Conservation (phyloP, 2,329 filamentous ascomycete genomes). For the Fusarium subglutinans region DNA sequence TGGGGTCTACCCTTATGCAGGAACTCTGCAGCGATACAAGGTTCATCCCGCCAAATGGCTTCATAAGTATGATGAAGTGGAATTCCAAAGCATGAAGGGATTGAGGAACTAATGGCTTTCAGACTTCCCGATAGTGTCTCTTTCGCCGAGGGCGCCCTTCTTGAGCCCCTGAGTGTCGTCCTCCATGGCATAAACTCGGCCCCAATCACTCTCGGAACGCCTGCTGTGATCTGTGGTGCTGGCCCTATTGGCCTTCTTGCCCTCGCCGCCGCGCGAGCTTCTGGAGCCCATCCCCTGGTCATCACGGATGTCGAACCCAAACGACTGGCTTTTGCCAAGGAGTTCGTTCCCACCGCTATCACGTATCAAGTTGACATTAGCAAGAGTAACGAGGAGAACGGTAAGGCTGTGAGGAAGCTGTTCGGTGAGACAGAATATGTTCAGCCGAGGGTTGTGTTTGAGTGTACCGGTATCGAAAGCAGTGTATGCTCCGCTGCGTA, state of each 20-base stretch:
- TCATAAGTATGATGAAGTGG: conserved; percentile 52
- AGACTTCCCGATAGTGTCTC: conserved; percentile 64
- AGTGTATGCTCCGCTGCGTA: conserved; percentile 69
- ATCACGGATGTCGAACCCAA: conserved; percentile 69
- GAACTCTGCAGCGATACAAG: conserved; percentile 70
- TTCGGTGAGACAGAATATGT: conserved; percentile 65
- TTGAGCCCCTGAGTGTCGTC: conserved; percentile 72
- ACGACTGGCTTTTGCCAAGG: conserved; percentile 66
- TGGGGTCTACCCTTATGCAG: conserved; percentile 68
- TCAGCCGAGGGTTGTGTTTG: conserved; percentile 67
- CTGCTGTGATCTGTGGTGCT: conserved; percentile 67
- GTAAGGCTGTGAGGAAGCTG: conserved; percentile 60
- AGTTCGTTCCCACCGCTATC: conserved; percentile 62
- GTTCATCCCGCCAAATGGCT: conserved; percentile 69
- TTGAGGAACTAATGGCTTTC: conserved; percentile 1
- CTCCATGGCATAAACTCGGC: conserved; percentile 67
- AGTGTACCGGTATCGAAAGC: conserved; percentile 73
- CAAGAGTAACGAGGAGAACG: conserved; percentile 59
- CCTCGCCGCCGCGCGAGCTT: conserved; percentile 66
- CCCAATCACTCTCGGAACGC: conserved; percentile 62
- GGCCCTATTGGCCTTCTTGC: conserved; percentile 71
- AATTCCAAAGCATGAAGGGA: neutral
- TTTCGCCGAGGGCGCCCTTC: conserved; percentile 68
- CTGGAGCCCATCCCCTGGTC: conserved; percentile 70
- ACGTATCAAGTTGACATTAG: conserved; percentile 63